phyloP scores from a whole-genome alignment of 208 protist species.

The Phytomonas sp. region DNA sequence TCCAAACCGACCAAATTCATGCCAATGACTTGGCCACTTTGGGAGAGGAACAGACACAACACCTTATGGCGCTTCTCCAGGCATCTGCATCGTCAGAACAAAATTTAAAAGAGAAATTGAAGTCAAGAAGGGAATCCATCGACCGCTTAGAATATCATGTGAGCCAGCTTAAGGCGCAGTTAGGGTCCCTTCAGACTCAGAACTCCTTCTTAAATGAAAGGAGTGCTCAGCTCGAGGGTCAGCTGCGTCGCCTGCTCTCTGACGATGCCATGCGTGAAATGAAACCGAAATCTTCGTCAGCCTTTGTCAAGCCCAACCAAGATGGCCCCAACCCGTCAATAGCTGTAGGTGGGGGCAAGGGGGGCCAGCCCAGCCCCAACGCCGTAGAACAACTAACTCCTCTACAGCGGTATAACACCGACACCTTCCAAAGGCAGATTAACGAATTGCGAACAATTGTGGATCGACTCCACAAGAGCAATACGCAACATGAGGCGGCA shows the following conservation, averaged over 20 bases:
- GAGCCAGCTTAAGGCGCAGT: slow-evolving; percentile 17
- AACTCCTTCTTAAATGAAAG: slow-evolving; percentile 37
- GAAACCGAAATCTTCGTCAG: slow-evolving; percentile 5
- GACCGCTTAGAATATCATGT: slow-evolving; percentile 17
- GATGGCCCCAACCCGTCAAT: neutral
- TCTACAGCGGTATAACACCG: slow-evolving; percentile 26
- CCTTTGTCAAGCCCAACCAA: neutral
- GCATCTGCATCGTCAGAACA: neutral
- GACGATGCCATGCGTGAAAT: slow-evolving; percentile 9
- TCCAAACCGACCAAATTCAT: neutral
- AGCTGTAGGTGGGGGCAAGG: neutral
- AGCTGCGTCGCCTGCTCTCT: slow-evolving; percentile 51
- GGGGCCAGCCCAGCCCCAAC: neutral
- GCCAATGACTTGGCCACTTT: neutral
- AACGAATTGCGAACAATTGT: slow-evolving; percentile 21
- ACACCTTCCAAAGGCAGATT: slow-evolving; percentile 31
- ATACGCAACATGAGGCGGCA: slow-evolving; percentile 10
- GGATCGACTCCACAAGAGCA: slow-evolving; percentile 3
- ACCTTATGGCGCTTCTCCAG: neutral
- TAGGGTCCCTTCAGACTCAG: slow-evolving; percentile 20
- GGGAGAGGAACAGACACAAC: neutral
- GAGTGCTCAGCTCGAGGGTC: slow-evolving; percentile 50
- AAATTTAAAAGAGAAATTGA: neutral
- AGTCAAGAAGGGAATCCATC: neutral
- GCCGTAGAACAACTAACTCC: slow-evolving; percentile 9